Conservation (phyloP, 345 rosid genomes). For the Mallotus nudiflorus region DNA sequence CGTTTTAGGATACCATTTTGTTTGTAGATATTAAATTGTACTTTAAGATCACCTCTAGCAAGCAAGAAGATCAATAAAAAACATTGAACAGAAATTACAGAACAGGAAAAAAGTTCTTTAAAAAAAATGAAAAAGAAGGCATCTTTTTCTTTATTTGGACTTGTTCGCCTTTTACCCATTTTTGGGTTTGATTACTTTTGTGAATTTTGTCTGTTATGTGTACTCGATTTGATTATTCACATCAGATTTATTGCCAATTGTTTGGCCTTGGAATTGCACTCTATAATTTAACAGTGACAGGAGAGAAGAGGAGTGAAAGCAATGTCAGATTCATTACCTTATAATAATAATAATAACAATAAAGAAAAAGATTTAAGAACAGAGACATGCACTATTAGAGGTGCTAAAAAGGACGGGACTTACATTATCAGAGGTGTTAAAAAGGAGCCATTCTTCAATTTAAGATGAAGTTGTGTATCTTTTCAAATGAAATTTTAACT, state of each 20-base stretch:
- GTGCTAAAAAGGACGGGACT: not conserved
- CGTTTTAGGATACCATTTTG: constrained; percentile 11
- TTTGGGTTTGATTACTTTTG: not conserved
- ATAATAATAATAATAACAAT: not conserved
- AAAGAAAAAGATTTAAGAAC: not conserved
- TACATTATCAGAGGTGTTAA: not conserved
- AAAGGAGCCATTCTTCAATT: no score
- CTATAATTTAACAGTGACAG: constrained; percentile 18
- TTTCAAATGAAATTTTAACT: no score
- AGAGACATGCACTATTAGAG: not conserved
- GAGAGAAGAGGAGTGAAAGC: constrained; percentile 22
- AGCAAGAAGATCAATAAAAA: constrained; percentile 5
- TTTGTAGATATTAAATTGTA: constrained; percentile 19
- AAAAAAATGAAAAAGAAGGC: constrained; percentile 8
- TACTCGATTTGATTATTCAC: constrained; percentile 18
- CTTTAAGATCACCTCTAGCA: not conserved
- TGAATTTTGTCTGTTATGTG: not conserved
- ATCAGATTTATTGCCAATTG: constrained; percentile 7
- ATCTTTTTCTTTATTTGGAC: constrained; percentile 15
- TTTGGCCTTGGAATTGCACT: constrained; percentile 10
- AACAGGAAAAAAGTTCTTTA: not conserved
- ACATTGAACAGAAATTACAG: constrained; percentile 25
- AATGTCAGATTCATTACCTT: constrained; percentile 17
- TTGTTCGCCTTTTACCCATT: not conserved
- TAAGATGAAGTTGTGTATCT: no score